Evolutionary conservation across 176 grass and related monocot genomes (phyloP).

Genomic region (Lolium perenne): DNA sequence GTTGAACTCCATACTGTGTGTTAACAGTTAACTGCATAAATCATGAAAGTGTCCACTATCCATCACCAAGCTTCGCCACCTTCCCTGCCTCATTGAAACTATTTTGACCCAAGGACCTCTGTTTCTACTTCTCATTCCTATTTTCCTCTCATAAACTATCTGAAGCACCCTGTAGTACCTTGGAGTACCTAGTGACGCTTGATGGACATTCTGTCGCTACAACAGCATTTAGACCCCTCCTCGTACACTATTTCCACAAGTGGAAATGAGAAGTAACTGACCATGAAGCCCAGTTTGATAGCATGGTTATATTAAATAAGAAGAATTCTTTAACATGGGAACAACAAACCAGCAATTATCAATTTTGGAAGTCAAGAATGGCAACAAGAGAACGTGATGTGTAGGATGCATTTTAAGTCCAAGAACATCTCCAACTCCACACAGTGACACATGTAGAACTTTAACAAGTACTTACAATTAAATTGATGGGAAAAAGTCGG

Average conservation of each 20-base stretch:
- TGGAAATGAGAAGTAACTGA: slow-evolving; percentile 4
- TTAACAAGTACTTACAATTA: slow-evolving; percentile 14
- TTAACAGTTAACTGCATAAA: neutral
- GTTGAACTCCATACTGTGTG: neutral
- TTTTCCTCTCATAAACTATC: slow-evolving; percentile 16
- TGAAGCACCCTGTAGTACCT: neutral
- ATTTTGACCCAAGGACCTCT: neutral
- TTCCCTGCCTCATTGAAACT: slow-evolving; percentile 3
- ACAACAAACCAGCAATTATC: slow-evolving; percentile 7
- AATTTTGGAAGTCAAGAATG: slow-evolving; percentile 10
- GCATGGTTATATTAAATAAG: slow-evolving; percentile 11
- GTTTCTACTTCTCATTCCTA: slow-evolving; percentile 4
- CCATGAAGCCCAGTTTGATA: slow-evolving; percentile 14
- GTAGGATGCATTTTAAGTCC: neutral
- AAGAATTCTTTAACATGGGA: neutral
- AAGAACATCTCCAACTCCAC: slow-evolving; percentile 9
- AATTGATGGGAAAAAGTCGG: neutral
- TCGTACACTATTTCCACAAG: neutral
- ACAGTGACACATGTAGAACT: slow-evolving; percentile 21
- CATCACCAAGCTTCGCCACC: neutral
- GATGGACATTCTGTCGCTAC: neutral
- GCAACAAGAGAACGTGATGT: slow-evolving; percentile 17
- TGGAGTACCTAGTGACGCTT: slow-evolving; percentile 1
- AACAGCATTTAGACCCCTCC: neutral
- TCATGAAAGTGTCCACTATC: neutral